Evolutionary conservation across 768 basidiomycete genomes (phyloP).

Genomic region (Tremella mesenterica): DNA sequence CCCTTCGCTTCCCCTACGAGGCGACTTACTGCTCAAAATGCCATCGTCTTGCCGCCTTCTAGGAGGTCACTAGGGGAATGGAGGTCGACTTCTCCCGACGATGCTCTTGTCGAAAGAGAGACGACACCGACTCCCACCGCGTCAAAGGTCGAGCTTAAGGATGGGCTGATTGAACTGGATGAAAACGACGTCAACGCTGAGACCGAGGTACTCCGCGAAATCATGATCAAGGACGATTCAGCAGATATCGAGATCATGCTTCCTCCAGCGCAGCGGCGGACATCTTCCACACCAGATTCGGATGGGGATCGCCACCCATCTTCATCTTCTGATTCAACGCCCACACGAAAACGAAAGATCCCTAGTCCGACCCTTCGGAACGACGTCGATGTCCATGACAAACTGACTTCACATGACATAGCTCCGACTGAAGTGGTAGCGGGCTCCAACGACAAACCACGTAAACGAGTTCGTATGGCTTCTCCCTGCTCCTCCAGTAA

Average conservation of each 20-base stretch:
- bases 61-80: slow-evolving; percentile 16
- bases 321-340: not conserved
- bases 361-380: slow-evolving; percentile 10
- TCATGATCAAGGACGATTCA: not conserved
- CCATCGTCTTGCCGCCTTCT: slow-evolving; percentile 23
- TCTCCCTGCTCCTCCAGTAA: slow-evolving; percentile 10
- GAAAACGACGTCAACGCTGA: slow-evolving; percentile 9
- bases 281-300: not conserved
- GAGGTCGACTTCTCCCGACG: slow-evolving; percentile 23
- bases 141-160: not conserved
- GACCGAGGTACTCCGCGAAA: not conserved
- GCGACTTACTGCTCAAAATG: slow-evolving; percentile 11
- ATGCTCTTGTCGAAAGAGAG: slow-evolving; percentile 5
- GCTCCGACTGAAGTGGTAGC: too few species aligned
- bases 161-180: not conserved
- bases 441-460: too few species aligned
- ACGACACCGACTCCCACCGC: slow-evolving; percentile 5
- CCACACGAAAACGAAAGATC: not conserved
- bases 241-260: not conserved
- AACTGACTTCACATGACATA: not conserved
- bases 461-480: slow-evolving; percentile 32
- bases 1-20: slow-evolving; percentile 11
- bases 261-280: not conserved
- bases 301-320: not conserved
- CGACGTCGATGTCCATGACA: not conserved